A percentile compares a stretch with the other conserved stretches of the same genome.
Evolutionary conservation across 177 flowering plant genomes (phyloP).

Genomic region (Tripterygium wilfordii): DNA sequence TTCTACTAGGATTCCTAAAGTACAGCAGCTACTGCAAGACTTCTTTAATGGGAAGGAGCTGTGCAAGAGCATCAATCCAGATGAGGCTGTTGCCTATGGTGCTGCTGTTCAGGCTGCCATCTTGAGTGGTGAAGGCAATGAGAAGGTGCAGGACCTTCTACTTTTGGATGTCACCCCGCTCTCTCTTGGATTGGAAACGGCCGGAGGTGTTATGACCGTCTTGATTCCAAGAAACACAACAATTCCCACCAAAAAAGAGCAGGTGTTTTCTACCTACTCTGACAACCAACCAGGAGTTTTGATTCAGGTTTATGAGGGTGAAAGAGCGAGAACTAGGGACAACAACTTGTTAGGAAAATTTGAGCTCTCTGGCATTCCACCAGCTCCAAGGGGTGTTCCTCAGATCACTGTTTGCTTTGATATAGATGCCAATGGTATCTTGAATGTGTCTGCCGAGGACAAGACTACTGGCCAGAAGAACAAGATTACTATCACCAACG

Average conservation of each 20-base stretch:
- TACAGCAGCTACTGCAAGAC: slow-evolving; percentile 54
- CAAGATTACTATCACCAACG: slow-evolving; percentile 55
- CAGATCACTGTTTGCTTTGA: slow-evolving; percentile 11
- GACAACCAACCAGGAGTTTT: slow-evolving; percentile 54
- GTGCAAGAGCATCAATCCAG: slow-evolving; percentile 66
- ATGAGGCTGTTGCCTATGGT: slow-evolving; percentile 71
- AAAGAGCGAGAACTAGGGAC: slow-evolving; percentile 34
- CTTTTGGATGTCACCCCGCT: slow-evolving; percentile 67
- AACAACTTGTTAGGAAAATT: slow-evolving; percentile 16
- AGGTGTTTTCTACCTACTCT: slow-evolving; percentile 47
- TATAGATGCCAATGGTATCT: slow-evolving; percentile 29
- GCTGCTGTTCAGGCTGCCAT: slow-evolving; percentile 72
- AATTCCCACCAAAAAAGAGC: slow-evolving; percentile 51
- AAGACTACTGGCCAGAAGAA: slow-evolving; percentile 50
- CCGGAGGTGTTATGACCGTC: slow-evolving; percentile 56
- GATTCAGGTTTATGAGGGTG: slow-evolving; percentile 56
- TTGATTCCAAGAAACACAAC: slow-evolving; percentile 61
- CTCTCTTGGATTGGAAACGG: slow-evolving; percentile 51
- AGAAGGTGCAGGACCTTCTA: slow-evolving; percentile 54
- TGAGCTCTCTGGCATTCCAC: slow-evolving; percentile 17
- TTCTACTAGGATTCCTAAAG: slow-evolving; percentile 62
- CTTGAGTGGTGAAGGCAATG: slow-evolving; percentile 55
- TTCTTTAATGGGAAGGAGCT: slow-evolving; percentile 65
- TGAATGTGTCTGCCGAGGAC: slow-evolving; percentile 60
- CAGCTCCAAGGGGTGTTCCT: slow-evolving; percentile 8